Percentiles rank a stretch among this genome's conserved stretches.
Evolutionary conservation across 768 basidiomycete genomes (phyloP).

Genomic region (Fomitopsis serialis): DNA sequence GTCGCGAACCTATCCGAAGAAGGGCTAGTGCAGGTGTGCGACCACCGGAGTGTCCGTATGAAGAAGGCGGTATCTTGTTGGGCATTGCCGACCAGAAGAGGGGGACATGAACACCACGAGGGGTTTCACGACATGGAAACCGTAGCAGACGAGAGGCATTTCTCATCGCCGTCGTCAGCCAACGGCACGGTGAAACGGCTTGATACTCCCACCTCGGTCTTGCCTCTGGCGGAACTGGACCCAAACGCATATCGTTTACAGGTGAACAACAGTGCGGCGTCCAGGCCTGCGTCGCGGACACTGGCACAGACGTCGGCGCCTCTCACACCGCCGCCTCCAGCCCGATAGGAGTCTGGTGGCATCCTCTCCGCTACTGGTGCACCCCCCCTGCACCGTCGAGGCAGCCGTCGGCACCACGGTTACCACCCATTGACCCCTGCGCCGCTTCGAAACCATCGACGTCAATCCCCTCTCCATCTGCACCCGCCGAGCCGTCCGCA

Average conservation of each 20-base stretch:
- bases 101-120: background rate
- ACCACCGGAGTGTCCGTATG: background rate
- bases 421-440: background rate
- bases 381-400: slow-evolving; percentile 2
- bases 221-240: slow-evolving; percentile 14
- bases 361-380: background rate
- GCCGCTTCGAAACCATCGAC: background rate
- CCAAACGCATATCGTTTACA: slow-evolving; percentile 3
- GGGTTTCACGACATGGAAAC: background rate
- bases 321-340: slow-evolving; percentile 1
- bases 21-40: background rate
- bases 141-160: slow-evolving; percentile 21
- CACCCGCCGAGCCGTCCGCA: background rate
- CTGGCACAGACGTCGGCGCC: background rate
- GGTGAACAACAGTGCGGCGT: background rate
- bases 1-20: background rate
- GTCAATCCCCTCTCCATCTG: background rate
- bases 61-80: slow-evolving; percentile 14
- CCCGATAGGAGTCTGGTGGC: background rate
- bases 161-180: slow-evolving; percentile 5
- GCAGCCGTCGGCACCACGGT: background rate
- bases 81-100: slow-evolving; percentile 6
- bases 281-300: background rate
- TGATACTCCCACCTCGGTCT: slow-evolving; percentile 10
- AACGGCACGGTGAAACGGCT: slow-evolving; percentile 7